Base-by-base conservation (phyloP, 768 basidiomycete species). In the Clavulina sp. region DNA sequence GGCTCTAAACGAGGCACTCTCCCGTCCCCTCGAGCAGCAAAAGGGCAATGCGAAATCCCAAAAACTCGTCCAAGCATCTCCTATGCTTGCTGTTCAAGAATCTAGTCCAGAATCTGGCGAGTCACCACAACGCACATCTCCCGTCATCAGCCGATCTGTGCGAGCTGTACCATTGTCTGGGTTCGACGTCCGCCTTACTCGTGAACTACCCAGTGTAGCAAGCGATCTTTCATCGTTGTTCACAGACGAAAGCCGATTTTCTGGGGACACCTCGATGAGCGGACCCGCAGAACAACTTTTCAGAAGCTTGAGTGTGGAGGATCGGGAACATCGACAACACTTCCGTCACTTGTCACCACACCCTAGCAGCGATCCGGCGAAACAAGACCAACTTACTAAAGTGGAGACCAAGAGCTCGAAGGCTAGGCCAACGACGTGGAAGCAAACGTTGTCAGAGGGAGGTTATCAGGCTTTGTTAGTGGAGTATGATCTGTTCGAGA, bases 401-500 rank as follows among this genome's bases (percentile, higher is more conserved):
- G 34, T 9, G 34, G 19, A 9, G 19, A 38, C 43, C 13, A 46
- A 9, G 43, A 46, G 13, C 43, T 46, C 24, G 9, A 28, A 13
- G 13, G 24, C 34, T 38, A 38, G 9, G 43, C 43, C 43, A 9
- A 13, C 13, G 26, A 46, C 43, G 43, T 46, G 43, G 43, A 13
- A 24, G 9, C 13, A 46, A 28, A 46, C 43, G 26, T 46, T 46
- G 26, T 13, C 43, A 16, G 43, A 46, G 9, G 57, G 58, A 0
- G 63, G 63, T 6, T 73, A 67, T 56, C 58, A 64, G 5, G 59
- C 65, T 1, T 62, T 77, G 0, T 53, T 62, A 18, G 59, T 65
- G 5, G 61, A 62, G 19, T 65, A 73, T 50, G 79, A 74, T 0
- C 63, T 68, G 7, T 56, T 61, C 3, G 83, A 84, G 59, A 69